A percentile compares a stretch with the other conserved stretches of the same genome.
phyloP scores from a whole-genome alignment of 148 eudicot species.

The Heliamphora exappendiculata region DNA sequence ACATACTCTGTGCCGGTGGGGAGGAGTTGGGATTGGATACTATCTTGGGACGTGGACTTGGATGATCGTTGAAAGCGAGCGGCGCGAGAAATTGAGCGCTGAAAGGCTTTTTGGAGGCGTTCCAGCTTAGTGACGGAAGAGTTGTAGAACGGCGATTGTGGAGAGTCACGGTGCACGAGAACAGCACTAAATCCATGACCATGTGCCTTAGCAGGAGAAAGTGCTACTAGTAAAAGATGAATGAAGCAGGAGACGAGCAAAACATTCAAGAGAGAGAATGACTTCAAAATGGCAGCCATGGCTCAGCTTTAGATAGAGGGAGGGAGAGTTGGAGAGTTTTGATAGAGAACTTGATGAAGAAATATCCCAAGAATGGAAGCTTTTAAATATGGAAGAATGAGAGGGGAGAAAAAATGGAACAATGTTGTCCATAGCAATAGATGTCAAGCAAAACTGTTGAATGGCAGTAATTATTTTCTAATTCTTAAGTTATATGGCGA shows the following conservation, averaged over 20 bases:
- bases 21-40: neutral
- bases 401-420: no score
- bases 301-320: neutral
- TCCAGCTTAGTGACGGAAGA: slow-evolving; percentile 19
- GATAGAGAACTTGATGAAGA: no score
- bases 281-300: neutral
- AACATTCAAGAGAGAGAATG: neutral
- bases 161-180: slow-evolving; percentile 34
- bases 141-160: slow-evolving; percentile 29
- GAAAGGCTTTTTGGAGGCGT: slow-evolving; percentile 12
- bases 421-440: no score
- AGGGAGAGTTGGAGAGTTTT: no score
- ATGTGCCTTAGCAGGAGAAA: neutral
- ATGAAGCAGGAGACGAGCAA: neutral
- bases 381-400: no score
- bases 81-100: slow-evolving; percentile 14
- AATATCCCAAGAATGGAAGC: no score
- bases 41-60: neutral
- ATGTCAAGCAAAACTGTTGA: no score
- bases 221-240: neutral
- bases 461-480: no score
- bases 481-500: no score
- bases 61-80: neutral
- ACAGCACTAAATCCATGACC: slow-evolving; percentile 21
- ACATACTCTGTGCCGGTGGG: slow-evolving; percentile 27